phyloP scores from a whole-genome alignment of 2,329 filamentous ascomycete genomes.

The Geosmithia flava region DNA sequence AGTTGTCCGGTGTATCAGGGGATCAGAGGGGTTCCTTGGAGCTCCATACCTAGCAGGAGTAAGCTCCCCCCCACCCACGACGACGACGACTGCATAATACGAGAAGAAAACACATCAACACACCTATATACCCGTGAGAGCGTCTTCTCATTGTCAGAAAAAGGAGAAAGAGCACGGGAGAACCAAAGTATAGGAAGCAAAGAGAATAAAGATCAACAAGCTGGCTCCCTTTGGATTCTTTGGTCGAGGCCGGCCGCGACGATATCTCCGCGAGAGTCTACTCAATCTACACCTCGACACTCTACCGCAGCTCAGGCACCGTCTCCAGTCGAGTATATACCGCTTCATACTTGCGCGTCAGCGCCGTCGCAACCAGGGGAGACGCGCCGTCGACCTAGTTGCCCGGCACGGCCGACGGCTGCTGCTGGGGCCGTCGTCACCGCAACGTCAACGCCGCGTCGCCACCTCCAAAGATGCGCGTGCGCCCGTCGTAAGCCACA shows the following conservation, averaged over 20 bases:
- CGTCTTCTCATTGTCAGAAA: not conserved
- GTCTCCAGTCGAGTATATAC: slow-evolving; percentile 66
- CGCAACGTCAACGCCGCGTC: slow-evolving; percentile 4
- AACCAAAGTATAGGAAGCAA: not conserved
- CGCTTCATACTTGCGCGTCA: slow-evolving; percentile 57
- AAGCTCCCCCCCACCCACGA: too few relatives aligned
- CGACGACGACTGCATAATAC: too few relatives aligned
- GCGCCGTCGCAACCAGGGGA: slow-evolving; percentile 35
- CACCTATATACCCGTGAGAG: too few relatives aligned
- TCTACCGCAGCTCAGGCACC: slow-evolving; percentile 57
- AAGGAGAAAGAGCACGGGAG: not conserved
- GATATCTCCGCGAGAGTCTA: slow-evolving; percentile 40
- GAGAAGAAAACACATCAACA: too few relatives aligned
- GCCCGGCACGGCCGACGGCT: slow-evolving; percentile 29
- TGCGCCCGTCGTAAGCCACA: slow-evolving; percentile 14
- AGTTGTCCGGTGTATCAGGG: not conserved
- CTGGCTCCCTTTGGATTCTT: slow-evolving; percentile 33
- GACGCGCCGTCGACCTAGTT: slow-evolving; percentile 30
- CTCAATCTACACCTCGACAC: slow-evolving; percentile 63
- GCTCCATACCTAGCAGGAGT: not conserved
- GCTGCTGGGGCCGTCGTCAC: slow-evolving; percentile 25
- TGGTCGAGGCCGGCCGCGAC: slow-evolving; percentile 9
- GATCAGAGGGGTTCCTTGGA: not conserved
- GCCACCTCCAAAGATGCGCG: slow-evolving; percentile 12
- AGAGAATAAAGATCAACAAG: slow-evolving; percentile 10